A percentile compares a stretch with the other conserved stretches of the same genome.
These are phyloP conservation scores for Hypoxylon sp. DNA, from an alignment of 2,329 filamentous ascomycete genomes.

Conservation along the genomic window DNA sequence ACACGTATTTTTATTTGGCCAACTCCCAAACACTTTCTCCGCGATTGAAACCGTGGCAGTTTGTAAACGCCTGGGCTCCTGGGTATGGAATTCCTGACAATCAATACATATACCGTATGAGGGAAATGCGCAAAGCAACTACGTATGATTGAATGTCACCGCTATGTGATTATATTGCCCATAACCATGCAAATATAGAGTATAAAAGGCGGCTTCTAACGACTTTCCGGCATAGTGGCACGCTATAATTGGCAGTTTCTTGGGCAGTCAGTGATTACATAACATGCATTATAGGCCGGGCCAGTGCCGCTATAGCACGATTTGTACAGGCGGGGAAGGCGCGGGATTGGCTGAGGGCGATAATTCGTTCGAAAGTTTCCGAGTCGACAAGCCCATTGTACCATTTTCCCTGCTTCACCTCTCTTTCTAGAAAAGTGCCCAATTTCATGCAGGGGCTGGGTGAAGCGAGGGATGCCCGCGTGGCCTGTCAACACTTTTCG, in stretches of 20 bases:
- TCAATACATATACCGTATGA: background rate
- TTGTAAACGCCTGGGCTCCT: constrained; percentile 6
- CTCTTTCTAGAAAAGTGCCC: constrained; percentile 45
- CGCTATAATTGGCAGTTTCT: constrained; percentile 2
- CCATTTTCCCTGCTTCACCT: constrained; percentile 29
- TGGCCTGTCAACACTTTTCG: constrained; percentile 36
- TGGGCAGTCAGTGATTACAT: constrained; percentile 19
- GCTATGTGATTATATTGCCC: constrained; percentile 5
- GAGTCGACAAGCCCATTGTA: constrained; percentile 24
- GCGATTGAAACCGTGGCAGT: background rate
- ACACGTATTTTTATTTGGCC: constrained; percentile 6
- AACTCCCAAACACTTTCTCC: background rate
- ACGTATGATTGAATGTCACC: constrained; percentile 12
- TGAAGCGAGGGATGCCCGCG: constrained; percentile 36
- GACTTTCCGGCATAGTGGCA: constrained; percentile 10
- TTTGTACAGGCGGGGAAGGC: constrained; percentile 38
- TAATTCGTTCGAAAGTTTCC: constrained; percentile 38
- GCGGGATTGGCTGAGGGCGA: constrained; percentile 32
- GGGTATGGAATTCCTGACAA: background rate
- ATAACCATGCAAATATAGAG: constrained; percentile 7
- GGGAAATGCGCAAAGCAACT: background rate
- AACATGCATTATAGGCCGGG: constrained; percentile 20
- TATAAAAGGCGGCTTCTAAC: constrained; percentile 23
- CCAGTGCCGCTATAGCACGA: constrained; percentile 22
- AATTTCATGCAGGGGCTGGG: constrained; percentile 47